Evolutionary conservation across 495 filamentous ascomycete species (phyloP), one percentile per base, ranked within the genome.

Genomic region (Penicillium bialowiezense): DNA sequence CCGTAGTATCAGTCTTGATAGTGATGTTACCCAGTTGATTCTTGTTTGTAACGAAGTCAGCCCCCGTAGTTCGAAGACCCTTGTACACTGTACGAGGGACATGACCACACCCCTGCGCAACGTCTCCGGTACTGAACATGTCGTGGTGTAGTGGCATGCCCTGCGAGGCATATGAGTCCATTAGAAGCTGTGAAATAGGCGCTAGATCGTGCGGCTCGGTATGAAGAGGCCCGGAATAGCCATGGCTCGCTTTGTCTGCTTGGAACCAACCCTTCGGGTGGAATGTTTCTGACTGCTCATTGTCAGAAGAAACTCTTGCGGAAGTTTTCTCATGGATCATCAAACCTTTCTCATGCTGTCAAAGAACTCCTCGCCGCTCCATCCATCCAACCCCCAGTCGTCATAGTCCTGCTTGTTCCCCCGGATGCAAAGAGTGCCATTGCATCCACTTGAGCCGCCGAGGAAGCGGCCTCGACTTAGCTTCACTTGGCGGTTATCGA

Each of bases 381-480:
- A 81, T 10, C 74, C 78, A 0, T 74, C 70, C 38, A 80, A 36
- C 1, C 54, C 67, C 81, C 81, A 86, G 52, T 84, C 79, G 64
- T 85, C 78, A 44, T 79, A 87, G 48, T 82, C 82, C 35, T 78
- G 77, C 36, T 77, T 76, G 44, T 63, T 68, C 17, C 82, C 83
- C 8, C 80, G 80, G 31, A 84, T 72, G 59, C 78, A 83, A n/a
- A 81, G 71, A 29, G 77, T 84, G 43, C 80, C 81, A 64, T 85
- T 87, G 48, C 77, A 75, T 13, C 76, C 80, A 50, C 73, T 79
- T 38, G 69, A 77, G 4, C 82, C 82, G 19, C 83, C 79, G 13
- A 87, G 72, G 46, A 78, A 76, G 45, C 73, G 77, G 26, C 82
- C 84, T 40, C 81, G 74, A 36, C 77, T 84, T 43, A 78, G 68